Percentiles rank a stretch among this genome's conserved stretches.
phyloP scores from a whole-genome alignment of 169 alveolate genomes.

The Plasmodium knowlesi region DNA sequence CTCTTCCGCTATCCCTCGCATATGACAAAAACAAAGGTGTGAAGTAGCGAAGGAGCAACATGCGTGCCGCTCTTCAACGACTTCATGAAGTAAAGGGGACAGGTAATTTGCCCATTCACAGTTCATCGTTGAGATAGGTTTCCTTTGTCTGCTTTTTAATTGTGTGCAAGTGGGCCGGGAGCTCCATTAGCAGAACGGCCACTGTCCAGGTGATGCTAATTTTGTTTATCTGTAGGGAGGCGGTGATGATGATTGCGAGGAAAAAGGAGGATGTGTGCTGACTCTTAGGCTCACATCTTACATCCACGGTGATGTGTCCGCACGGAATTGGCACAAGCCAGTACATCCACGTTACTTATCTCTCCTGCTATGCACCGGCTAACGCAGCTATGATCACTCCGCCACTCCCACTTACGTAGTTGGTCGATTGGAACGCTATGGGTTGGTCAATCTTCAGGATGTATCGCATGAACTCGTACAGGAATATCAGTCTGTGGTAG shows the following conservation, averaged over 20 bases:
- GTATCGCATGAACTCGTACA: constrained; percentile 66
- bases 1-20: not conserved
- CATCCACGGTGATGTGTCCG: not conserved
- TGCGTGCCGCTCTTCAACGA: not conserved
- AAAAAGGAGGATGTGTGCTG: not conserved
- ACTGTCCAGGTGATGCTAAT: constrained; percentile 70
- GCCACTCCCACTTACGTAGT: constrained; percentile 27
- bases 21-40: not conserved
- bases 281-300: not conserved
- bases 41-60: not conserved
- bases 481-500: constrained; percentile 42
- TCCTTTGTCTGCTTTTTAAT: constrained; percentile 31
- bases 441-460: constrained; percentile 28
- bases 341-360: not conserved
- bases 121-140: constrained; percentile 47
- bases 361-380: not conserved
- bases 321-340: not conserved
- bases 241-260: not conserved
- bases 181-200: constrained; percentile 57
- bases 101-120: not conserved
- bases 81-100: not conserved
- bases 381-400: not conserved
- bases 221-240: constrained; percentile 37
- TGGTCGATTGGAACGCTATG: constrained; percentile 63
- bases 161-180: constrained; percentile 40